phyloP scores from a whole-genome alignment of 257 asterid species.

The Plantago elongata region DNA sequence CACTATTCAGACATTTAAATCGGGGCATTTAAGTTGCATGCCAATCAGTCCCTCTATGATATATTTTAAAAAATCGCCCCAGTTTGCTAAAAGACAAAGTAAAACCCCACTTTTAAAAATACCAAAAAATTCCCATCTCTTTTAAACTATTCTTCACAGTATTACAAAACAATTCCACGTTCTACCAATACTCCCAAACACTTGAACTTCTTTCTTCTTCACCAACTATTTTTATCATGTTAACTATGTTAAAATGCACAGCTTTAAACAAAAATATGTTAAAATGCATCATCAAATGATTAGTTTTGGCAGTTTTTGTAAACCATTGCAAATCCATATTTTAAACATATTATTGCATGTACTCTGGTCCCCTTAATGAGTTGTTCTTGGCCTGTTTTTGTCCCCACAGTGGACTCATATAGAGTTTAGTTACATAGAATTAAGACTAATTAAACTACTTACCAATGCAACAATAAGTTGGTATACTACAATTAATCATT shows the following conservation, averaged over 20 bases:
- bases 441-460: conserved; percentile 30
- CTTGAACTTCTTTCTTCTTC: not conserved
- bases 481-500: conserved; percentile 23
- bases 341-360: conserved; percentile 37
- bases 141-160: not conserved
- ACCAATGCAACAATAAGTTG: conserved; percentile 25
- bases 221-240: conserved; percentile 23
- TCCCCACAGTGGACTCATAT: conserved; percentile 48
- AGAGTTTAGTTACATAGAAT: conserved; percentile 38
- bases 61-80: too few relatives aligned
- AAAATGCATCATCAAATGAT: conserved; percentile 28
- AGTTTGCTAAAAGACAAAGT: not conserved
- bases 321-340: conserved; percentile 16
- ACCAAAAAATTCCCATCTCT: not conserved
- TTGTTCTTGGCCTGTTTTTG: conserved; percentile 55
- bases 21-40: too few relatives aligned
- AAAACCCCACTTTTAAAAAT: not conserved
- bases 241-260: conserved; percentile 13
- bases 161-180: conserved; percentile 33
- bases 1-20: too few relatives aligned
- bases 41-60: too few relatives aligned
- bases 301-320: conserved; percentile 18
- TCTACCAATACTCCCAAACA: conserved; percentile 27
- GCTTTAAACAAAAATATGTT: too few relatives aligned
- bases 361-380: conserved; percentile 40